A percentile compares a stretch with the other conserved stretches of the same genome.
Evolutionary conservation across 1,284 basidiomycete species (phyloP).

Genomic region (Ustilago shanxiensis): DNA sequence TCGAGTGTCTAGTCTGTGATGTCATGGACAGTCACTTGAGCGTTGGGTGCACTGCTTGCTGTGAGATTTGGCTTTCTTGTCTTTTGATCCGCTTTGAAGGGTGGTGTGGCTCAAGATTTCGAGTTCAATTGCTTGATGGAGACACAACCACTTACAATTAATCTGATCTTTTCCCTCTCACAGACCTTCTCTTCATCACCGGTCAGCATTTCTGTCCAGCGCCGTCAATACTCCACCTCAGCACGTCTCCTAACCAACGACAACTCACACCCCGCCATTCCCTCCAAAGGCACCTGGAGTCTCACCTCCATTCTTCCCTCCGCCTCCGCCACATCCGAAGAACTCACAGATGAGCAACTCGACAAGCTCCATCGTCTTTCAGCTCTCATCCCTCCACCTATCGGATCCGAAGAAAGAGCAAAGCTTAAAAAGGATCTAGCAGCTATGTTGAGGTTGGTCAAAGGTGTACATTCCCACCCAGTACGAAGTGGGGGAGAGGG

Average conservation of each 20-base stretch:
- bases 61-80: not conserved
- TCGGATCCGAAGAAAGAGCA: not conserved
- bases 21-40: not conserved
- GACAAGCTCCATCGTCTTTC: constrained; percentile 44
- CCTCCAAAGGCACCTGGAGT: constrained; percentile 33
- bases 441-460: constrained; percentile 35
- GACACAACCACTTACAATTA: no score
- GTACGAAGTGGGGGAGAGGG: not conserved
- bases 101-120: no score
- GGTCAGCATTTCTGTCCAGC: not conserved
- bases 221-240: constrained; percentile 1
- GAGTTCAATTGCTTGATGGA: no score
- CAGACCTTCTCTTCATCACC: not conserved
- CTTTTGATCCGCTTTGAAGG: no score
- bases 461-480: constrained; percentile 3
- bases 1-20: no score
- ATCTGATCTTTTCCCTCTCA: not conserved
- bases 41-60: not conserved
- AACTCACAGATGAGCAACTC: constrained; percentile 27
- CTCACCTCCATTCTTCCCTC: constrained; percentile 12
- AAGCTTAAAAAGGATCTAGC: constrained; percentile 23
- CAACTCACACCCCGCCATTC: constrained; percentile 24
- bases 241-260: not conserved
- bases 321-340: not conserved
- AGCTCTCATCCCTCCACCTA: constrained; percentile 31